These are phyloP conservation scores for Fusarium falciforme DNA, from an alignment of 2,329 filamentous ascomycete genomes.

Conservation along the genomic window DNA sequence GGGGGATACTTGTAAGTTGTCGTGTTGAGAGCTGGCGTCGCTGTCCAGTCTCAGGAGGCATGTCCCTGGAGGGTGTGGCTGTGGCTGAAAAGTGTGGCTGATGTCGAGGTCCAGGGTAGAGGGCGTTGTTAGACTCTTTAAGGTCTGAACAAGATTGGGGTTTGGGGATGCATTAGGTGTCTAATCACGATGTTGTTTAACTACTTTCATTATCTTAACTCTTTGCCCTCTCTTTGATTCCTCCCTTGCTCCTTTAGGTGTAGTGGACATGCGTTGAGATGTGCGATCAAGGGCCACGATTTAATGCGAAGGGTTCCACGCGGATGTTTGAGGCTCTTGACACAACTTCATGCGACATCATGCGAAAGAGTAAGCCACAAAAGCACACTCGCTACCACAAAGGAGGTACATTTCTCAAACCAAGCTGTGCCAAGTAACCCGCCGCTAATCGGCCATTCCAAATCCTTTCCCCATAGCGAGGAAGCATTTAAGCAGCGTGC, in stretches of 20 bases:
- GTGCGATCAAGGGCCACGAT: neutral
- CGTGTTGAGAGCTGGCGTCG: conserved; percentile 35
- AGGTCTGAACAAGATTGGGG: neutral
- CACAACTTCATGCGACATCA: neutral
- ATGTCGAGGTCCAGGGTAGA: conserved; percentile 8
- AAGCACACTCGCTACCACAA: neutral
- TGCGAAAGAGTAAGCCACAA: neutral
- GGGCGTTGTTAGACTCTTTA: neutral
- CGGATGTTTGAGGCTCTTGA: neutral
- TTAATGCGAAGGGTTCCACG: neutral
- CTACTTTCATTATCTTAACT: neutral
- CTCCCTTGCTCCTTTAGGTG: neutral
- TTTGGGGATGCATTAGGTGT: neutral
- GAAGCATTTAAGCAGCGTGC: neutral
- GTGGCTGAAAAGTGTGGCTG: conserved; percentile 27
- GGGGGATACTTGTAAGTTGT: conserved; percentile 34
- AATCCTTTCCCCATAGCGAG: neutral
- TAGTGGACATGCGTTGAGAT: neutral
- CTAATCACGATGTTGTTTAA: neutral
- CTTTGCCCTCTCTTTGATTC: neutral
- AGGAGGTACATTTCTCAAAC: neutral
- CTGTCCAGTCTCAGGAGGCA: conserved; percentile 11
- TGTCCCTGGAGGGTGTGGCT: conserved; percentile 19
- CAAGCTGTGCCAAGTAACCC: neutral
- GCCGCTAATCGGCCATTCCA: neutral